These are phyloP conservation scores for Sporothrix euskadiensis DNA, from an alignment of 2,329 filamentous ascomycete species.

Conservation along the genomic window DNA sequence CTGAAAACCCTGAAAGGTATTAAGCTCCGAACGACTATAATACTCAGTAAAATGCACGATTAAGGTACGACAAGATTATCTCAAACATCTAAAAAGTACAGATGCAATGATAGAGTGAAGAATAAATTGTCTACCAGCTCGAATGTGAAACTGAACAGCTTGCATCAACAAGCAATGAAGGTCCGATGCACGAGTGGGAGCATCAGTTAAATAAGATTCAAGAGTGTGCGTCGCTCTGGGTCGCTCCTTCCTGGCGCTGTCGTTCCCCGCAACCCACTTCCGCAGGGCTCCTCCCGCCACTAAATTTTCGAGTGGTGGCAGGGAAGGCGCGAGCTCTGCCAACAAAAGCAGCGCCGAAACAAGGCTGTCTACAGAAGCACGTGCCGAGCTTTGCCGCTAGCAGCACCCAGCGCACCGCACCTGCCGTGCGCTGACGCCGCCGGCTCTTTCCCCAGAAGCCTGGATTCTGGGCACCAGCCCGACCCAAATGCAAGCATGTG, in stretches of 20 bases:
- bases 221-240: background rate
- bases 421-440: slow-evolving; percentile 25
- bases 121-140: background rate
- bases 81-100: background rate
- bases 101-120: background rate
- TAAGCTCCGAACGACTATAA: background rate
- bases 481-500: slow-evolving; percentile 24
- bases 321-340: background rate
- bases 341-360: background rate
- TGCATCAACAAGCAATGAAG: background rate
- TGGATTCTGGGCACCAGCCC: background rate
- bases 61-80: background rate
- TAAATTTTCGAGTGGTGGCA: slow-evolving; percentile 17
- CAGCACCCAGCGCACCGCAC: background rate
- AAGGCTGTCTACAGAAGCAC: slow-evolving; percentile 20
- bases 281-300: slow-evolving; percentile 23
- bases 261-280: slow-evolving; percentile 23
- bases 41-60: background rate
- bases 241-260: background rate
- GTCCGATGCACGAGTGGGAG: background rate
- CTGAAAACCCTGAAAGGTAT: background rate
- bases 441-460: slow-evolving; percentile 2
- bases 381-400: slow-evolving; percentile 20
- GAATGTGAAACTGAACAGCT: background rate
- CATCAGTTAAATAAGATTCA: background rate